phyloP scores from a whole-genome alignment of 805 yeast species.

The Hanseniaspora jakobsenii region DNA sequence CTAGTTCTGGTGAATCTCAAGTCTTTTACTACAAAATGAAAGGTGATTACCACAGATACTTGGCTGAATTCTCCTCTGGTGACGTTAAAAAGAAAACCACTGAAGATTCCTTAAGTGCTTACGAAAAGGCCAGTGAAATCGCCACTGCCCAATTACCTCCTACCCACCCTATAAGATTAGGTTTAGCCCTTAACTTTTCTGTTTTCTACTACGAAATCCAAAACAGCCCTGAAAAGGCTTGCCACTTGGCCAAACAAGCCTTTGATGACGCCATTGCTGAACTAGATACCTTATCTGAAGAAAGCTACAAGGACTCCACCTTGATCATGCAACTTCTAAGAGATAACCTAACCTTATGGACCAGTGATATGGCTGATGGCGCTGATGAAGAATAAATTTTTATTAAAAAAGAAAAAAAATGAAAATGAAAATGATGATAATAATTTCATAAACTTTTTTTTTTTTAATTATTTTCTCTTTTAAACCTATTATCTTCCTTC shows the following conservation, averaged over 20 bases:
- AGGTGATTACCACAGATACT: constrained; percentile 98
- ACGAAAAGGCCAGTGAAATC: constrained; percentile 90
- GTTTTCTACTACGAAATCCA: constrained; percentile 97
- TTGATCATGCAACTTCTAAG: constrained; percentile 97
- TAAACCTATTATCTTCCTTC: background rate
- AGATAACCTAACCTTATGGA: constrained; percentile 97
- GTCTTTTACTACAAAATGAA: constrained; percentile 98
- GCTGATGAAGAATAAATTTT: constrained; percentile 24
- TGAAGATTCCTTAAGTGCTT: constrained; percentile 82
- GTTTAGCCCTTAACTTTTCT: constrained; percentile 93
- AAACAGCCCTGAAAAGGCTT: constrained; percentile 97
- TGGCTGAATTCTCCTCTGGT: constrained; percentile 89
- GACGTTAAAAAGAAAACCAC: constrained; percentile 91
- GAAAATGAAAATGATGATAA: too few species aligned
- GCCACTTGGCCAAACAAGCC: constrained; percentile 97
- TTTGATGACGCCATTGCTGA: constrained; percentile 99
- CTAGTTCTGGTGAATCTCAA: constrained; percentile 93
- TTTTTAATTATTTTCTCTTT: too few species aligned
- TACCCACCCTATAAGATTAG: constrained; percentile 96
- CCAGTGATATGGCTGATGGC: constrained; percentile 49
- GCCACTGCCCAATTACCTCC: constrained; percentile 96
- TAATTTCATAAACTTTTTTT: too few species aligned
- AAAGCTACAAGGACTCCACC: constrained; percentile 96
- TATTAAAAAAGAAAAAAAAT: background rate
- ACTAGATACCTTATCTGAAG: constrained; percentile 93